Base-by-base conservation (phyloP, 257 asterid species). In the Solanum piurae region DNA sequence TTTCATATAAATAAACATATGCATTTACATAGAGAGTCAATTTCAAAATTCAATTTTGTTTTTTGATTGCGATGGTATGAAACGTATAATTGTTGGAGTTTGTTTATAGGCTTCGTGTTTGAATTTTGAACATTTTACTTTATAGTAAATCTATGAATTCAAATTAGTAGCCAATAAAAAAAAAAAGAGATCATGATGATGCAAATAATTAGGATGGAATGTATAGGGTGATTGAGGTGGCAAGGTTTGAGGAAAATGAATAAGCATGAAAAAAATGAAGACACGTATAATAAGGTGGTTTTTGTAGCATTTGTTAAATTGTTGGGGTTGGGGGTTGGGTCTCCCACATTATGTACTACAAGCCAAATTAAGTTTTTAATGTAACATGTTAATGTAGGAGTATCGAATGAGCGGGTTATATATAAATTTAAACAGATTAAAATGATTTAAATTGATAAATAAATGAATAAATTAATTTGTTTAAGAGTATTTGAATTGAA, bases 151-250 rank as follows among this genome's bases (percentile, higher is more conserved):
- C 0, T 16, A 72, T 12, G 4, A 18, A 72, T 72, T 72, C 3
- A 72, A 72, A 73, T 31, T 69, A 69, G 9, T 69, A 31, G n/a
- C 0, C 12, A 69, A 6, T 29, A 69, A 68, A 31, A 1, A 13
- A 8, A 10, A 36, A 6, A 9, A 36, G 4, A 16, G 2, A 36
- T 73, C 16, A 37, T 21, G 18, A 74, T 74, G 80, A 74, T 36
- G 83, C 52, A 37, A 74, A 74, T 74, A 36, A 20, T 36, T 73
- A 34, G 77, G 77, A 71, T 16, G 77, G 77, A 71, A 71, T 71
- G 5, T 31, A 18, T 8, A 12, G 36, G 13, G n/a, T 77, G 3
- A 77, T 40, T 40, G 34, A 40, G 84, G 84, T 42, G 84, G 84
- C 84, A 77, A 77, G 12, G 5, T 2, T 42, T 25, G 46, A 77